A percentile compares a stretch with the other conserved stretches of the same genome.
Evolutionary conservation across 129 eudicot species (phyloP).

Genomic region (Centella asiatica): DNA sequence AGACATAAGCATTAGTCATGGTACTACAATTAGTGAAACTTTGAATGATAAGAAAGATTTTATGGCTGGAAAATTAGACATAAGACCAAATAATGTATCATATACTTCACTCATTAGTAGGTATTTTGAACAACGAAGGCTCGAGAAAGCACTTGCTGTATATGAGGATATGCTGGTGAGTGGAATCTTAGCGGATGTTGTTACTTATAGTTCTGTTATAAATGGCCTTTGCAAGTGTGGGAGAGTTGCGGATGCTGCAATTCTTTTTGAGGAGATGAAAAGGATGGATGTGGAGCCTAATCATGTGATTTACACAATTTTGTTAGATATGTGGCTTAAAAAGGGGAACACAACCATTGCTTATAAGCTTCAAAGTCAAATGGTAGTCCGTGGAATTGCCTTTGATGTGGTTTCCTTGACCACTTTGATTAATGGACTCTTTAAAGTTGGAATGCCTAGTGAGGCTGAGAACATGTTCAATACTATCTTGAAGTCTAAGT

Average conservation of each 20-base stretch:
- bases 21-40: constrained; percentile 1
- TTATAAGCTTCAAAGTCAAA: constrained; percentile 49
- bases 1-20: constrained; percentile 5
- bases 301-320: constrained; percentile 56
- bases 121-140: constrained; percentile 25
- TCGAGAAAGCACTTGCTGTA: constrained; percentile 44
- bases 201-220: constrained; percentile 52
- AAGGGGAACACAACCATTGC: constrained; percentile 28
- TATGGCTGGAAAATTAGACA: constrained; percentile 13
- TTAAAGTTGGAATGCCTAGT: constrained; percentile 46
- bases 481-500: constrained; percentile 25
- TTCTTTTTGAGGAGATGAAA: constrained; percentile 58
- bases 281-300: constrained; percentile 58
- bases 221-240: constrained; percentile 57
- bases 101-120: constrained; percentile 58
- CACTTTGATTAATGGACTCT: constrained; percentile 72
- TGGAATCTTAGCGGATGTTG: constrained; percentile 65
- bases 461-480: constrained; percentile 68
- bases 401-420: constrained; percentile 68
- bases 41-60: not conserved
- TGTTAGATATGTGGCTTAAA: constrained; percentile 48
- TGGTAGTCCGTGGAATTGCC: constrained; percentile 71
- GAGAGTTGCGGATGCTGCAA: constrained; percentile 50
- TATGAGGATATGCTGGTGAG: constrained; percentile 46
- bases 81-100: constrained; percentile 49